phyloP scores from a whole-genome alignment of 2,329 filamentous ascomycete species.

The Fusarium sp. region DNA sequence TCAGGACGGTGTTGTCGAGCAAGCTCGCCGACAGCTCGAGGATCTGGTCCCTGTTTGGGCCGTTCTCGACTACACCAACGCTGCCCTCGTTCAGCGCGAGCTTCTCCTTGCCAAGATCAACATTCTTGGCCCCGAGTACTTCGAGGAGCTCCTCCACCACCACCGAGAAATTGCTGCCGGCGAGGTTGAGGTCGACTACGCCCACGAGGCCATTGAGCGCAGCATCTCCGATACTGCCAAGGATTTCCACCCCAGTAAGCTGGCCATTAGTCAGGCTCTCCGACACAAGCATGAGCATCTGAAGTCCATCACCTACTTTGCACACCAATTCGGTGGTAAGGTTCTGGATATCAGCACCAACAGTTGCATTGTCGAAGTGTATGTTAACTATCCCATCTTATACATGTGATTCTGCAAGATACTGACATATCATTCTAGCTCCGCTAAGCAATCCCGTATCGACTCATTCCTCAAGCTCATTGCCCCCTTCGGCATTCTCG shows the following conservation, averaged over 20 bases:
- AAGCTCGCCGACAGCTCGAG: constrained; percentile 93
- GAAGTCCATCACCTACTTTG: constrained; percentile 94
- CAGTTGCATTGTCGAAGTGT: constrained; percentile 98
- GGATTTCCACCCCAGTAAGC: constrained; percentile 91
- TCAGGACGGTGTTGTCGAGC: constrained; percentile 96
- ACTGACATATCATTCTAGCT: constrained; percentile 63
- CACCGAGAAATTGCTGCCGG: constrained; percentile 84
- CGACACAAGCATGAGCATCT: constrained; percentile 98
- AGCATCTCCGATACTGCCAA: constrained; percentile 62
- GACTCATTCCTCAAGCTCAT: constrained; percentile 98
- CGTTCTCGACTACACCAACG: constrained; percentile 93
- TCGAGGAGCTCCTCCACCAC: constrained; percentile 94
- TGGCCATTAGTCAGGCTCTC: constrained; percentile 88
- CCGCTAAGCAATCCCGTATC: constrained; percentile 92
- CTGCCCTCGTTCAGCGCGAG: constrained; percentile 95
- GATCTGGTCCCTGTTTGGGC: constrained; percentile 98
- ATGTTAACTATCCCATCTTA: constrained; percentile 57
- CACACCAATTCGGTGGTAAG: constrained; percentile 98
- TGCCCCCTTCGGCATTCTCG: constrained; percentile 92
- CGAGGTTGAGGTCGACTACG: constrained; percentile 61
- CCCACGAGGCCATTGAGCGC: constrained; percentile 52
- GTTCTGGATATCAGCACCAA: constrained; percentile 97
- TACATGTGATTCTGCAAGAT: neutral
- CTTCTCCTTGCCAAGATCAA: constrained; percentile 96
- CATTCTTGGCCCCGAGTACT: constrained; percentile 96